Percentiles rank a stretch among this genome's conserved stretches.
Conservation (phyloP, 345 rosid species). For the Sapria himalayana region DNA sequence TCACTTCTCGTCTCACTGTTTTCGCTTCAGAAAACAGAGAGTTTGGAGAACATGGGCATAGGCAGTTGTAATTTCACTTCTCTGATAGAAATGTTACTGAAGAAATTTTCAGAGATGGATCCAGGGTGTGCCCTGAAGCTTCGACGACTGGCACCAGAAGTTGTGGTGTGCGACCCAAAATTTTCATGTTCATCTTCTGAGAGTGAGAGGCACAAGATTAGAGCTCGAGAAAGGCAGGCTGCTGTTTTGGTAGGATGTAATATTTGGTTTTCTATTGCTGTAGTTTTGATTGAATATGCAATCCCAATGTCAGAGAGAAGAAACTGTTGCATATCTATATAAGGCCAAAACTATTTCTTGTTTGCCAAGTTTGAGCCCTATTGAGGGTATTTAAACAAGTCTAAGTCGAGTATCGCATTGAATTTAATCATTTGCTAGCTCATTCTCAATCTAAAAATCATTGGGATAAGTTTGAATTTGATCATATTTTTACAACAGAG, state of each 20-base stretch:
- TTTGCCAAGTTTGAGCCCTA: too few relatives aligned
- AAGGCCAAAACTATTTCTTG: too few relatives aligned
- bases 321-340: slow-evolving; percentile 7
- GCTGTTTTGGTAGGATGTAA: slow-evolving; percentile 49
- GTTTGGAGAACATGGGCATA: slow-evolving; percentile 26
- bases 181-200: slow-evolving; percentile 22
- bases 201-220: slow-evolving; percentile 57
- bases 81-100: slow-evolving; percentile 53
- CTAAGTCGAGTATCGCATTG: too few relatives aligned
- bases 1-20: slow-evolving; percentile 75
- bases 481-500: too few relatives aligned
- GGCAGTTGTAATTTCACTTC: slow-evolving; percentile 48
- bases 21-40: slow-evolving; percentile 40
- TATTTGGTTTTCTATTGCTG: neutral
- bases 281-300: neutral
- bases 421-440: too few relatives aligned
- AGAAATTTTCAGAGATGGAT: slow-evolving; percentile 58
- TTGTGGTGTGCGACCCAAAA: slow-evolving; percentile 21
- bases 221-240: slow-evolving; percentile 80
- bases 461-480: too few relatives aligned
- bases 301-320: neutral
- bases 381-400: too few relatives aligned
- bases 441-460: too few relatives aligned
- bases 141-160: slow-evolving; percentile 61
- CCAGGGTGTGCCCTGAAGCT: slow-evolving; percentile 38